Evolutionary conservation across 768 basidiomycete genomes (phyloP), one percentile per base, ranked within the genome.

Genomic region (Pleurotus citrinopileatus): DNA sequence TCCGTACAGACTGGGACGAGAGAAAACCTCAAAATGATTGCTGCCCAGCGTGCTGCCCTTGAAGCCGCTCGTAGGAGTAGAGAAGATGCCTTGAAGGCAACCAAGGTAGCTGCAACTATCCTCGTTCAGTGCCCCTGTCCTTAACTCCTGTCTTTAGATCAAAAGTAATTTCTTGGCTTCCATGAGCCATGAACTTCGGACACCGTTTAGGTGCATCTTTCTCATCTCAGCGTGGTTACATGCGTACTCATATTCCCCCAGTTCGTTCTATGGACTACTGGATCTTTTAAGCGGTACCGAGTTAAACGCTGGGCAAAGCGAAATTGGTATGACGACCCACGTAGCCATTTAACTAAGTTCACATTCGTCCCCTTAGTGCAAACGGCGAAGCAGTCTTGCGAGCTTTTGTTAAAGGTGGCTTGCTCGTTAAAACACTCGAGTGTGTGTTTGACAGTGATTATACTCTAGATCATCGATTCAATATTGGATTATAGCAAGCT

Each of bases 401-500:
- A 89, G 64, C 72, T 89, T 13, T 67, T 90, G 20, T 67, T 89
- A 51, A 87, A 87, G 75, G 86, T 82, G 59, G 37, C 54, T 23
- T 2, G 6, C 7, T 46, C 40, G 42, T 22, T 46, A 12, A 5
- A 40, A 13, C 42, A 6, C 29, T 43, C n/a, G 36, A 2, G 6
- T 42, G 13, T 7, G 15, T 3, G 23, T 6, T 19, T 15, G 17
- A 42, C 34, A 2, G 50, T 59, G 56, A 46, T 62, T 47, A 20
- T 32, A 38, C 23, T 28, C 45, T 52, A 88, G 85, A 89, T 89
- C 63, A 89, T 90, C 60, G 86, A 89, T 65, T 86, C 84, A 1
- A 87, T 90, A 45, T 67, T 90, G 58, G 88, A 90, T 62, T 89
- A 89, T 67, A 87, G 86, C 67, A 90, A 90, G 64, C 70, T 89